A percentile compares a stretch with the other conserved stretches of the same genome.
phyloP scores from a whole-genome alignment of 257 asterid species.

The Solanum pinnatisectum region DNA sequence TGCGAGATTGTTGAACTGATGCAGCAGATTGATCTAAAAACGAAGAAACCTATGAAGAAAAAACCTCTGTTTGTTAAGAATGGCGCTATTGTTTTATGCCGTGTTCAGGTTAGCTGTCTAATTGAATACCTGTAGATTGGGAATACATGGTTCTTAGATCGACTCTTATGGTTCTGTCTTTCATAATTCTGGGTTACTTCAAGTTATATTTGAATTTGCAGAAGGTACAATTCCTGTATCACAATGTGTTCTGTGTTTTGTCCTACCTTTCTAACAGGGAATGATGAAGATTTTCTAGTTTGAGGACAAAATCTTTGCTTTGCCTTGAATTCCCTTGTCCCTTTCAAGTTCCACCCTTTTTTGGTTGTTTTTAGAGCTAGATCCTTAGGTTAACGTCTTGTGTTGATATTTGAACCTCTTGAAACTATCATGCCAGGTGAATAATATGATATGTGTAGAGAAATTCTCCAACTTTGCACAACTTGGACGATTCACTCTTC shows the following conservation, averaged over 20 bases:
- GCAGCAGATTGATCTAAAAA: slow-evolving; percentile 77
- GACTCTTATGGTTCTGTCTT: slow-evolving; percentile 29
- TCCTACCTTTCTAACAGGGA: neutral
- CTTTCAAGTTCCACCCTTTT: neutral
- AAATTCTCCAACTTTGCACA: slow-evolving; percentile 69
- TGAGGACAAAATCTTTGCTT: neutral
- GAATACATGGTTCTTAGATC: neutral
- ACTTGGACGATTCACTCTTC: slow-evolving; percentile 93
- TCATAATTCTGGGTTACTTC: neutral
- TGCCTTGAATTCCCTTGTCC: neutral
- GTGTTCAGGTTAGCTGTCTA: slow-evolving; percentile 56
- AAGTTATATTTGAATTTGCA: neutral
- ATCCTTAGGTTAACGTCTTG: neutral
- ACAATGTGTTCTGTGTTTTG: neutral
- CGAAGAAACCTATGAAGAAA: slow-evolving; percentile 69
- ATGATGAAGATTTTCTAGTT: neutral
- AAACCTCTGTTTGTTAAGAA: slow-evolving; percentile 89
- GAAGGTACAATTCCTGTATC: neutral
- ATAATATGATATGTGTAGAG: slow-evolving; percentile 74
- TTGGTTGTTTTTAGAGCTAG: neutral
- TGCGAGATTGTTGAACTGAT: slow-evolving; percentile 83
- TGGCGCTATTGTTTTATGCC: slow-evolving; percentile 75
- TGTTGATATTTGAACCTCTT: neutral
- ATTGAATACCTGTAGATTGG: neutral
- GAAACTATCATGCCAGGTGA: slow-evolving; percentile 35